Base-by-base conservation (phyloP, 2,329 filamentous ascomycete species). In the Colletotrichum sp. region DNA sequence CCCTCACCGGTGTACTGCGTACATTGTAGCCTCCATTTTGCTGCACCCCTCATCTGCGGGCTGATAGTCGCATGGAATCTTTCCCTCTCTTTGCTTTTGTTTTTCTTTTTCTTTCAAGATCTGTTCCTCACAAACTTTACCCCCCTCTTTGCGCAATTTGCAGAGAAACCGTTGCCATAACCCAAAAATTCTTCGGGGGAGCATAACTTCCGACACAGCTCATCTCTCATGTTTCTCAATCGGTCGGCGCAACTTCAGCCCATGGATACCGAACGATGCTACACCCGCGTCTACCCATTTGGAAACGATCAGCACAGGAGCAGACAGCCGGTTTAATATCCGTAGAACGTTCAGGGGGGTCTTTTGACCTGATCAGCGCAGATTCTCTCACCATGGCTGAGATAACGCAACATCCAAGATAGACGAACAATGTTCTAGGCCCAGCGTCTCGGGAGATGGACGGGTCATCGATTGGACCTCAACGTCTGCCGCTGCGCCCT, bases 211-310 rank as follows among this genome's bases (percentile, higher is more conserved):
- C 60, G 60, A 24, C 32, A 64, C 32, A 16, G 60, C 24, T 28
- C 28, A 30, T 66, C 63, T 32, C 64, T 57, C 36, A 48, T 57
- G 48, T 67, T 26, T 39, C 32, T 68, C 24, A 44, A 24, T 24
- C 36, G 26, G 28, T 44, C n/a, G 28, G 62, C 34, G 30, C 22
- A 64, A 24, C 12, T 32, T 32, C 26, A 39, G 39, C 48, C 34
- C 48, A 62, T 48, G 24, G 9, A 24, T 8, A 18, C 24, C 32
- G 48, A 30, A 15, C 12, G 24, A 32, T 44, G 13, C 26, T 8
- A 63, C 32, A 68, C 64, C 71, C 71, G 71, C 39, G 65, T 63
- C 55, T 69, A 69, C 71, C 71, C 65, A 69, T 62, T 12, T 28
- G 71, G 71, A 55, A 16, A 69, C 39, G 55, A 73, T 69, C 65